Percentiles rank a stretch among this genome's conserved stretches.
Evolutionary conservation across 306 rosid genomes (phyloP).

Genomic region (Prunus salicina): DNA sequence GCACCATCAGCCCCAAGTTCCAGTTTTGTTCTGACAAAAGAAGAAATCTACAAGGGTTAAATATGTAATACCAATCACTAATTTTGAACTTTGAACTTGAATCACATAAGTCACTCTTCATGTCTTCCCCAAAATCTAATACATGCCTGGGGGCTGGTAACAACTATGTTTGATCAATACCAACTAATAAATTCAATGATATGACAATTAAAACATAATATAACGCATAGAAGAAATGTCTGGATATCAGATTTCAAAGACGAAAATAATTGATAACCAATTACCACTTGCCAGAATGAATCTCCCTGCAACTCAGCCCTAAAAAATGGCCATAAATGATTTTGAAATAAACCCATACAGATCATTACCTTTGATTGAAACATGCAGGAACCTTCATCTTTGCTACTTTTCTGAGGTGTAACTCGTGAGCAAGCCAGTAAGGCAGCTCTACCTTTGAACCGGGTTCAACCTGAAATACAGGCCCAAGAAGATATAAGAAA

Average conservation of each 20-base stretch:
- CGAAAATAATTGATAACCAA: not conserved
- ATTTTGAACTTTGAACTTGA: constrained; percentile 10
- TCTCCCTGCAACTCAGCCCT: not conserved
- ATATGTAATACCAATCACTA: not conserved
- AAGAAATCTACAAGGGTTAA: not conserved
- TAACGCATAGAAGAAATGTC: not conserved
- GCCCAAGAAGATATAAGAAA: constrained; percentile 30
- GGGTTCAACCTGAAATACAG: constrained; percentile 68
- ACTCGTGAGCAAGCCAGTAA: constrained; percentile 90
- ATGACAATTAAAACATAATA: not conserved
- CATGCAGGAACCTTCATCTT: constrained; percentile 64
- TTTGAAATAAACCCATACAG: not conserved
- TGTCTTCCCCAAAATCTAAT: not conserved
- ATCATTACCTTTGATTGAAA: constrained; percentile 75
- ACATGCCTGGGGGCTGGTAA: not conserved
- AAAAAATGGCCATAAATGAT: constrained; percentile 10
- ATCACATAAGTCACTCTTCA: not conserved
- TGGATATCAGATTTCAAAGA: not conserved
- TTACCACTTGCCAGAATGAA: not conserved
- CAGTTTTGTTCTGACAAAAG: constrained; percentile 61
- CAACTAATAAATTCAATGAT: not conserved
- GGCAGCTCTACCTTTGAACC: constrained; percentile 92
- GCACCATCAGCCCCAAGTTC: constrained; percentile 92
- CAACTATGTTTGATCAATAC: not conserved
- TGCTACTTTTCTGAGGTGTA: constrained; percentile 70